Evolutionary conservation across 495 filamentous ascomycete species (phyloP).

Genomic region (Penicillium odoratum): DNA sequence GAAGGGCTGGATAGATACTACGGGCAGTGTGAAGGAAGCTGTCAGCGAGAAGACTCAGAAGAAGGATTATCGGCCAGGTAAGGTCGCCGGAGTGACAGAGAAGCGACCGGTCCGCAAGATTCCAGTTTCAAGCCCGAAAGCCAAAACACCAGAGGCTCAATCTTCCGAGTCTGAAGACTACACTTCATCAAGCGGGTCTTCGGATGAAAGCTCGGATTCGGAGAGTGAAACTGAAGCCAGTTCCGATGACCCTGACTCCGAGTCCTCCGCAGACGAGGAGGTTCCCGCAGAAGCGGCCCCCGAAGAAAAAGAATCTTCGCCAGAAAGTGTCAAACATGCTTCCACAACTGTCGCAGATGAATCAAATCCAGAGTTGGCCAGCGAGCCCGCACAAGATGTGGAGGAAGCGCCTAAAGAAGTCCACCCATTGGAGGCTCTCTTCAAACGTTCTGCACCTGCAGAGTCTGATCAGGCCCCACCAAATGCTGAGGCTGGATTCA

Average conservation of each 20-base stretch:
- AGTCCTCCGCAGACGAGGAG: conserved; percentile 19
- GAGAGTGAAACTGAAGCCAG: conserved; percentile 22
- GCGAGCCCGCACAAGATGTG: conserved; percentile 5
- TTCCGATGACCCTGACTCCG: conserved; percentile 22
- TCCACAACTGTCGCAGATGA: conserved; percentile 5
- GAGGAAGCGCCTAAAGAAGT: conserved; percentile 57
- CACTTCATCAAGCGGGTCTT: conserved; percentile 48
- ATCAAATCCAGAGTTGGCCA: conserved; percentile 14
- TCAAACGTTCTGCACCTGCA: conserved; percentile 65
- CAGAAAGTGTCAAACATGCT: conserved; percentile 8
- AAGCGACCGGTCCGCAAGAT: conserved; percentile 24
- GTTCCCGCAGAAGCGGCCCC: conserved; percentile 9
- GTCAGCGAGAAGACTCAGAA: conserved; percentile 36
- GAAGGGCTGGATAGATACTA: conserved; percentile 84
- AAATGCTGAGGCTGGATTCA: conserved; percentile 56
- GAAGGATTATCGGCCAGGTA: conserved; percentile 36
- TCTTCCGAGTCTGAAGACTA: conserved; percentile 41
- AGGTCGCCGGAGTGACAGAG: conserved; percentile 39
- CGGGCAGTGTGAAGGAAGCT: conserved; percentile 72
- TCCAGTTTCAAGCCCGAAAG: neutral
- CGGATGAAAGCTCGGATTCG: conserved; percentile 26
- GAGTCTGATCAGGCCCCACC: conserved; percentile 37
- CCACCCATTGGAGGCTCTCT: conserved; percentile 86
- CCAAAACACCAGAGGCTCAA: conserved; percentile 18
- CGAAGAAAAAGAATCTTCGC: conserved; percentile 13